A percentile compares a stretch with the other conserved stretches of the same genome.
These are phyloP conservation scores for Aspergillus bridgeri DNA, from an alignment of 495 filamentous ascomycete genomes.

Conservation along the genomic window DNA sequence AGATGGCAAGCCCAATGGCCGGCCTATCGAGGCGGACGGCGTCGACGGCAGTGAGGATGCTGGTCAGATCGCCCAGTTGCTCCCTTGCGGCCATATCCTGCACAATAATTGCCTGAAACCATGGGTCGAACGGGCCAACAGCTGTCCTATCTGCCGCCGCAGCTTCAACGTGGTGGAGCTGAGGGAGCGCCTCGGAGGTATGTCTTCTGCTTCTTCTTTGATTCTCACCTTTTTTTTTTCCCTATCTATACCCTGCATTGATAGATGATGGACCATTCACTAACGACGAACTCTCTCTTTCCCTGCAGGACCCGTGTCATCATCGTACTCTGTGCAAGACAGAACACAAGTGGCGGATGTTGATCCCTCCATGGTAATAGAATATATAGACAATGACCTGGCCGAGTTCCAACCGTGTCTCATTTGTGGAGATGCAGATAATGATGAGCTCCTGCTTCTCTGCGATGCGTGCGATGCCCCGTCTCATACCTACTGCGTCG, in stretches of 20 bases:
- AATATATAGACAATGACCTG: slow-evolving; percentile 67
- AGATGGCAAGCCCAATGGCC: slow-evolving; percentile 31
- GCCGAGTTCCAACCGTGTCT: slow-evolving; percentile 65
- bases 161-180: slow-evolving; percentile 88
- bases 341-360: slow-evolving; percentile 87
- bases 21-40: slow-evolving; percentile 33
- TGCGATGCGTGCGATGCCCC: slow-evolving; percentile 84
- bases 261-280: background rate
- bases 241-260: background rate
- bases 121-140: slow-evolving; percentile 95
- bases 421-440: slow-evolving; percentile 71
- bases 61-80: slow-evolving; percentile 58
- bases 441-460: slow-evolving; percentile 75
- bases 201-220: no score
- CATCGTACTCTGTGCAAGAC: slow-evolving; percentile 82
- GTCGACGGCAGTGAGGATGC: slow-evolving; percentile 37
- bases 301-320: slow-evolving; percentile 61
- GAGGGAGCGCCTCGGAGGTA: slow-evolving; percentile 72
- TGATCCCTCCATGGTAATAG: slow-evolving; percentile 73
- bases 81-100: slow-evolving; percentile 81
- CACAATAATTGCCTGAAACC: slow-evolving; percentile 88
- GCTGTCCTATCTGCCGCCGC: slow-evolving; percentile 92
- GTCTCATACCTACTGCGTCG: slow-evolving; percentile 84
- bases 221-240: slow-evolving; percentile 1
- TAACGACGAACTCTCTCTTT: slow-evolving; percentile 2